Conservation (phyloP, 176 grass and related monocot genomes). For the Areca catechu region DNA sequence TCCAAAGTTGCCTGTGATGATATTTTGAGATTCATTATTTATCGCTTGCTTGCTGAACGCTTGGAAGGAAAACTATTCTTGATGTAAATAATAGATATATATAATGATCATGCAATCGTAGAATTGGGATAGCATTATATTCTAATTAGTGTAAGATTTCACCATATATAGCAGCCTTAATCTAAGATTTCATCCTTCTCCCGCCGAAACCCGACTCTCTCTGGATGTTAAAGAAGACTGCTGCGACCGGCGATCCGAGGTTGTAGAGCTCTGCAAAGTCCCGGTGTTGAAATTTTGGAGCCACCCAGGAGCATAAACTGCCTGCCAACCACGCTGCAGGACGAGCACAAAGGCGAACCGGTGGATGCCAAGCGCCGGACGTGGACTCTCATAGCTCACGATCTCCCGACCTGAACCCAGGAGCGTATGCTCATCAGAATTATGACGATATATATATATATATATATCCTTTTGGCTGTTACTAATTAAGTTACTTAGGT, state of each 20-base stretch:
- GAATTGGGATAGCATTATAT: no score
- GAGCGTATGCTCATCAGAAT: not conserved
- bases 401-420: slow-evolving; percentile 10
- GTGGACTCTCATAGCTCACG: slow-evolving; percentile 2
- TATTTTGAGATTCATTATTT: no score
- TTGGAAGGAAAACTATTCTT: no score
- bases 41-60: no score
- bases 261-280: slow-evolving; percentile 8
- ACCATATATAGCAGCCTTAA: no score
- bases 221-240: not conserved
- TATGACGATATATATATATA: no score
- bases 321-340: not conserved
- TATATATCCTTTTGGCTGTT: no score
- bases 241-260: not conserved
- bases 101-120: no score
- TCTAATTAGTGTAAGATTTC: no score
- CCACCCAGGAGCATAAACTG: not conserved
- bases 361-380: slow-evolving; percentile 9
- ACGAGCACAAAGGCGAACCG: slow-evolving; percentile 3
- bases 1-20: no score
- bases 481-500: no score
- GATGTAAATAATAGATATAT: no score
- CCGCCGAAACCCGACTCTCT: slow-evolving; percentile 1
- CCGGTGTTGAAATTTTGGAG: slow-evolving; percentile 6
- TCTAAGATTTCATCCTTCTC: not conserved